phyloP scores from a whole-genome alignment of 495 filamentous ascomycete species.

The Lophium mytilinum region DNA sequence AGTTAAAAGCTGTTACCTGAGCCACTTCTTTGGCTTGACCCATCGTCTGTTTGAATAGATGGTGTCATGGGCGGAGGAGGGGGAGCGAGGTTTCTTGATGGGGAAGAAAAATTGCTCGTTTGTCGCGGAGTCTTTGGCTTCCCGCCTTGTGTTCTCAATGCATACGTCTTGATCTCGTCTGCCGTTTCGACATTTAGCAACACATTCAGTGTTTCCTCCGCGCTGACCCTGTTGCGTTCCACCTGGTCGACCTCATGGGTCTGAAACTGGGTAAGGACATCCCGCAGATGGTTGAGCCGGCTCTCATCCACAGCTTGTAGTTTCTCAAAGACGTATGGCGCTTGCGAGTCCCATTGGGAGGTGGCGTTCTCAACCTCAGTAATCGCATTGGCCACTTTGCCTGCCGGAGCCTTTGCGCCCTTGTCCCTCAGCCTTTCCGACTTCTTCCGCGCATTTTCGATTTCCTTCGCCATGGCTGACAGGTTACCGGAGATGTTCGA shows the following conservation, averaged over 20 bases:
- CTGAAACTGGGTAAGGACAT: slow-evolving; percentile 84
- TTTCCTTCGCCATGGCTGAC: slow-evolving; percentile 66
- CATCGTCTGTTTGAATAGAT: slow-evolving; percentile 23
- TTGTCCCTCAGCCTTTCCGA: slow-evolving; percentile 77
- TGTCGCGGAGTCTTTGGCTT: slow-evolving; percentile 25
- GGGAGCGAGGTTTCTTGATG: slow-evolving; percentile 14
- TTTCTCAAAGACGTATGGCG: slow-evolving; percentile 91
- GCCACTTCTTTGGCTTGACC: slow-evolving; percentile 29
- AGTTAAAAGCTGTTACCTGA: slow-evolving; percentile 17
- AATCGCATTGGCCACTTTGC: slow-evolving; percentile 70
- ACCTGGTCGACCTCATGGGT: slow-evolving; percentile 89
- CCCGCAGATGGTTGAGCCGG: slow-evolving; percentile 82
- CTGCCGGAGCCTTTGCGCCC: slow-evolving; percentile 67
- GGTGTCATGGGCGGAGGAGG: slow-evolving; percentile 15
- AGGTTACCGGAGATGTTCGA: slow-evolving; percentile 76
- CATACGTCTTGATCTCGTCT: slow-evolving; percentile 85
- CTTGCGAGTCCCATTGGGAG: slow-evolving; percentile 89
- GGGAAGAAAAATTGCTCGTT: slow-evolving; percentile 14
- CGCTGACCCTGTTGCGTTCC: slow-evolving; percentile 63
- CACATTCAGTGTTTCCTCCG: slow-evolving; percentile 74
- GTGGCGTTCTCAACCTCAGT: slow-evolving; percentile 66
- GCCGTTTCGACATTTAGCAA: slow-evolving; percentile 82
- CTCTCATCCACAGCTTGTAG: slow-evolving; percentile 87
- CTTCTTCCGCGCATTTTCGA: slow-evolving; percentile 79
- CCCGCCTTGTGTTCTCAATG: slow-evolving; percentile 39